phyloP scores from a whole-genome alignment of 495 filamentous ascomycete genomes.

The Penicillium bovifimosum region DNA sequence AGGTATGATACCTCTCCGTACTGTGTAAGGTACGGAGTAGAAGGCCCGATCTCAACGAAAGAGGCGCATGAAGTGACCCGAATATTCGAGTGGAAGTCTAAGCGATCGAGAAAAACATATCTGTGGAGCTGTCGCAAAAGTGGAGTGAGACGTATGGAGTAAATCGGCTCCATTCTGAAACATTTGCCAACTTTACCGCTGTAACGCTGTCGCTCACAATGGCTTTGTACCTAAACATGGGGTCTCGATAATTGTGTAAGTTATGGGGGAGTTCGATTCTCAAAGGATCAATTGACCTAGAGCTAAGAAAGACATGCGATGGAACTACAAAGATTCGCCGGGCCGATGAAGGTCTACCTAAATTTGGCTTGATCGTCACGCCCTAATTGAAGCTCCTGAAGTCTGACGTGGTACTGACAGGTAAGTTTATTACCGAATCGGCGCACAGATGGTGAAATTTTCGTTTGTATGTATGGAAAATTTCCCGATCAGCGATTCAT shows the following conservation, averaged over 20 bases:
- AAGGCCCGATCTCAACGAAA: not conserved
- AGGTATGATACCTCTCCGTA: too few relatives aligned
- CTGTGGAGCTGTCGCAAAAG: slow-evolving; percentile 3
- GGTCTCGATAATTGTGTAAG: not conserved
- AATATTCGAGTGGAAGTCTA: not conserved
- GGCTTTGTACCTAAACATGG: not conserved
- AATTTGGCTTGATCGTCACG: slow-evolving; percentile 12
- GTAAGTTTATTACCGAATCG: not conserved
- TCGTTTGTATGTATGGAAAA: not conserved
- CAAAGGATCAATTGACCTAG: not conserved
- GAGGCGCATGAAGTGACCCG: not conserved
- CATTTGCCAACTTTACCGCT: slow-evolving; percentile 12
- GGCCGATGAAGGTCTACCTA: slow-evolving; percentile 12
- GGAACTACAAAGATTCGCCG: not conserved
- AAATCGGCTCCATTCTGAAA: slow-evolving; percentile 21
- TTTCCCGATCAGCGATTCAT: not conserved
- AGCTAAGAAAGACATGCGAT: not conserved
- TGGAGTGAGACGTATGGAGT: slow-evolving; percentile 16
- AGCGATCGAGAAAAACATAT: slow-evolving; percentile 3
- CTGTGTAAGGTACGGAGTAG: not conserved
- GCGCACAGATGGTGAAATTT: slow-evolving; percentile 1
- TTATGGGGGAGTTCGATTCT: not conserved
- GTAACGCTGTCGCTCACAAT: not conserved
- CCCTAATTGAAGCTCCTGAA: slow-evolving; percentile 6
- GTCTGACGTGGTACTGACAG: not conserved